Conservation (phyloP, 2,329 filamentous ascomycete species). For the Clonostachys rhizophaga region DNA sequence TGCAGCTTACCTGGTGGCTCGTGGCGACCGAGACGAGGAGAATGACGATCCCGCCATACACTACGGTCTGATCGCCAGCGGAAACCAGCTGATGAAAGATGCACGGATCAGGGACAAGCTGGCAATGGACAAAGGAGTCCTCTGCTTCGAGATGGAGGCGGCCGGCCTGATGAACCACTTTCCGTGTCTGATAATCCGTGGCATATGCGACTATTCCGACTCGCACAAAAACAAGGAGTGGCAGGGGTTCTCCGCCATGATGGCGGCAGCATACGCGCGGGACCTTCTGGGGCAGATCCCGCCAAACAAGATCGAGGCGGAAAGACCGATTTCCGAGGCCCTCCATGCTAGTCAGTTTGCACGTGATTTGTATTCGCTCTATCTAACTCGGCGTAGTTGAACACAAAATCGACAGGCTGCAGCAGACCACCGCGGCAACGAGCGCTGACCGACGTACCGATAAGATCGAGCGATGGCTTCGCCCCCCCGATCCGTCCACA, state of each 20-base stretch:
- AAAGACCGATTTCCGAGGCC: conserved; percentile 1
- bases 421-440: neutral
- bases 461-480: neutral
- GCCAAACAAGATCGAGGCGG: neutral
- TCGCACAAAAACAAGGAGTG: conserved; percentile 16
- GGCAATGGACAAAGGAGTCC: neutral
- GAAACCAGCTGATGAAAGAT: conserved; percentile 28
- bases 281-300: conserved; percentile 4
- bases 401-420: neutral
- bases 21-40: neutral
- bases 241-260: conserved; percentile 15
- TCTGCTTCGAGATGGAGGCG: conserved; percentile 4
- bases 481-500: neutral
- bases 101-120: conserved; percentile 3
- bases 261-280: conserved; percentile 15
- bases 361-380: neutral
- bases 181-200: conserved; percentile 19
- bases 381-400: neutral
- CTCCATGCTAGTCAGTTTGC: neutral
- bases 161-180: conserved; percentile 9
- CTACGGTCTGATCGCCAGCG: conserved; percentile 18
- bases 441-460: neutral
- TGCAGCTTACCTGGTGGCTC: too few relatives aligned
- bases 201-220: conserved; percentile 24
- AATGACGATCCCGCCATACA: conserved; percentile 6